Evolutionary conservation across 2,329 filamentous ascomycete genomes (phyloP), one percentile per base, ranked within the genome.

Genomic region (Colletotrichum chlorophyti): DNA sequence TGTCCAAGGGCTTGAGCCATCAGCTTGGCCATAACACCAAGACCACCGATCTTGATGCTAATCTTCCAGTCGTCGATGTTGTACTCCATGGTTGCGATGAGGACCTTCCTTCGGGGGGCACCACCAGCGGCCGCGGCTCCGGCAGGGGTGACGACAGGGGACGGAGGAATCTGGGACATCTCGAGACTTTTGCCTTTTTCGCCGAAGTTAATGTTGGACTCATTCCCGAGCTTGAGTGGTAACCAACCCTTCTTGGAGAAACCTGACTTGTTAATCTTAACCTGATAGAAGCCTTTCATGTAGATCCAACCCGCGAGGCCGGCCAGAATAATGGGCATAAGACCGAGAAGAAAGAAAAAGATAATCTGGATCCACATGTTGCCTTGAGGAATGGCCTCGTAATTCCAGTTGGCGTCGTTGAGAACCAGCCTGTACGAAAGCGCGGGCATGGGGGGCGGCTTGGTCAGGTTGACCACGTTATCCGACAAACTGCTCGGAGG

Each of bases 31-130:
- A 90, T 90, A 60, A 89, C 86, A 69, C 87, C 87, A 5, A 90
- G 76, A 60, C 87, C 87, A 59, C 87, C 87, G 42, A 90, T 90
- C 72, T 90, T 90, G 72, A 90, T 86, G 71, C 88, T 89, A 72
- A 90, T 86, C 4, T 73, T 79, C 84, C 87, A 89, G 67, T 90
- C 87, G 53, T 87, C 84, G 60, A 90, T 89, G 61, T 89, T 85
- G 70, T 90, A 90, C 69, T 90, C 87, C 84, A 90, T 88, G 6
- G 87, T 89, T 11, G 85, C 87, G 50, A 90, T 87, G 19, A 90
- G 77, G 2, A 88, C 82, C 27, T 81, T 88, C n/a, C 83, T 75
- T 40, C 76, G 67, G 17, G 75, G 70, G 14, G 53, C 55, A 38
- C 60, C 64, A 29, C 54, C 60, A 14, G 63, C 54, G 2, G 58